A percentile compares a stretch with the other conserved stretches of the same genome.
Conservation (phyloP, 495 filamentous ascomycete genomes). For the Hypoxylon fragiforme region DNA sequence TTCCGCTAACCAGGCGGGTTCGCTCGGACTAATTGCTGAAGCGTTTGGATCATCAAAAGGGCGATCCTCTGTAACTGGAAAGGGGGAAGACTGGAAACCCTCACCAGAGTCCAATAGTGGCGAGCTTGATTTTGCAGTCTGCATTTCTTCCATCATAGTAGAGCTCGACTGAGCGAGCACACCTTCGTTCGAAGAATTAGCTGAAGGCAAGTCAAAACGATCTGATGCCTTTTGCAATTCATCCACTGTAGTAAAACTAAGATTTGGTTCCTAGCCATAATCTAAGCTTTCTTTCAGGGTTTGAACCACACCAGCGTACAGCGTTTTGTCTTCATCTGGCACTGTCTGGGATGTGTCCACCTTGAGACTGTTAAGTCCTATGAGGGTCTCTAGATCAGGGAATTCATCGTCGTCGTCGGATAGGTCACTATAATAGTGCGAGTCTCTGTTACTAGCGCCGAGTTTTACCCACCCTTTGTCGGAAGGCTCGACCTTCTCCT, state of each 20-base stretch:
- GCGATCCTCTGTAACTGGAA: background rate
- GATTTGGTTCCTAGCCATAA: conserved; percentile 35
- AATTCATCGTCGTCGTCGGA: conserved; percentile 30
- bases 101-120: background rate
- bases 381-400: conserved; percentile 29
- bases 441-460: too few species aligned
- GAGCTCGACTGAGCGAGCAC: background rate
- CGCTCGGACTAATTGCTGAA: conserved; percentile 1
- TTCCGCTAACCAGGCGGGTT: conserved; percentile 53
- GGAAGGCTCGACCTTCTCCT: background rate
- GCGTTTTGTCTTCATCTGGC: conserved; percentile 37
- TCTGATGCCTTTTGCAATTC: conserved; percentile 37
- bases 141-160: background rate
- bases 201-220: conserved; percentile 22
- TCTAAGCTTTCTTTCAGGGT: conserved; percentile 37
- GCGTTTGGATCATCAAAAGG: conserved; percentile 14
- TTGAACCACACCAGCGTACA: conserved; percentile 24
- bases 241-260: conserved; percentile 38
- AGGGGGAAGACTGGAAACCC: background rate
- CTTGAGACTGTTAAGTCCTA: conserved; percentile 19
- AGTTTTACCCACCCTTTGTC: background rate
- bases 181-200: background rate
- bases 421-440: conserved; percentile 20
- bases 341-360: conserved; percentile 38
- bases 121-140: conserved; percentile 6